Evolutionary conservation across 169 alveolate species (phyloP).

Genomic region (Cystoisospora suis): DNA sequence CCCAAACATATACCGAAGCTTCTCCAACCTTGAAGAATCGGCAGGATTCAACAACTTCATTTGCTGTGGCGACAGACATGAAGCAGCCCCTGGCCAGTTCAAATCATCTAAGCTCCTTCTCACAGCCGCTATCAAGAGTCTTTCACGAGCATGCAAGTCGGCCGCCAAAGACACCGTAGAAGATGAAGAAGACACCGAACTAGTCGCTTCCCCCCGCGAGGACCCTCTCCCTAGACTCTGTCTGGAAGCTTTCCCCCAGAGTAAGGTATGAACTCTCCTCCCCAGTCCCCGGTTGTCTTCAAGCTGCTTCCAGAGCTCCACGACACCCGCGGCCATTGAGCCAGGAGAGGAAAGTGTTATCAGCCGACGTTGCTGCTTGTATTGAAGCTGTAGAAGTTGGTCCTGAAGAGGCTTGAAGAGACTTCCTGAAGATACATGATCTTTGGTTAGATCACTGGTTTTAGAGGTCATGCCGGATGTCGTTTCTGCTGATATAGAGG

Average conservation of each 20-base stretch:
- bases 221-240: neutral
- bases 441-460: neutral
- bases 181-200: neutral
- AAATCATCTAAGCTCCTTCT: neutral
- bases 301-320: slow-evolving; percentile 32
- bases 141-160: neutral
- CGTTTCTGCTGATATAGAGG: too few relatives aligned
- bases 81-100: neutral
- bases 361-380: slow-evolving; percentile 40
- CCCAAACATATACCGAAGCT: slow-evolving; percentile 9
- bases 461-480: neutral
- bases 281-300: slow-evolving; percentile 25
- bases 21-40: slow-evolving; percentile 22
- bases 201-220: neutral
- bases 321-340: slow-evolving; percentile 24
- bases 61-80: slow-evolving; percentile 32
- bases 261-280: neutral
- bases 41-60: slow-evolving; percentile 9
- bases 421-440: neutral
- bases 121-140: neutral
- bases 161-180: slow-evolving; percentile 31
- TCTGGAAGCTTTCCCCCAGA: slow-evolving; percentile 22
- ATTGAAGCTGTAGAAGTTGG: slow-evolving; percentile 34
- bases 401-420: neutral
- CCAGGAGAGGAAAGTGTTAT: neutral